phyloP scores from a whole-genome alignment of 345 rosid species.

The Rhodomyrtus tomentosa region DNA sequence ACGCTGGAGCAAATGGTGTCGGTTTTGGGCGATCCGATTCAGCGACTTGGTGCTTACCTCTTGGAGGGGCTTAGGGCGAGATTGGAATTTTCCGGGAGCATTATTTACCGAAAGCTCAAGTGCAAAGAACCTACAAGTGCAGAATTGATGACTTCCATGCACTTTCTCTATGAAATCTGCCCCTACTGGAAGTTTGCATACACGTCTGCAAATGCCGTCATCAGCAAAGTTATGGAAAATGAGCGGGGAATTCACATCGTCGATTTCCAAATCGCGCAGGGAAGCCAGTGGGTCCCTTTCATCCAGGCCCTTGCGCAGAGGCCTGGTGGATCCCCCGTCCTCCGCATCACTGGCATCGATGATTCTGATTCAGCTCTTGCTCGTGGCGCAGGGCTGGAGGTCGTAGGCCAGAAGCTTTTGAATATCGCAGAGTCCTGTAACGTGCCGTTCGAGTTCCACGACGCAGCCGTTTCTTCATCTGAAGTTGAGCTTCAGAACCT shows the following conservation, averaged over 20 bases:
- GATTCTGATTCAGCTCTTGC: constrained; percentile 1
- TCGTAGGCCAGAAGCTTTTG: not conserved
- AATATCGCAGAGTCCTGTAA: not conserved
- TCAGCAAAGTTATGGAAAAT: not conserved
- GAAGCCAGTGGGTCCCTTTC: constrained; percentile 3
- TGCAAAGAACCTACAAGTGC: not conserved
- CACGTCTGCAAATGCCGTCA: not conserved
- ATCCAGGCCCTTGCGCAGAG: not conserved
- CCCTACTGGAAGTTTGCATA: constrained; percentile 6
- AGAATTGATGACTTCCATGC: constrained; percentile 4
- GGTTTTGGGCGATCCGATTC: not conserved
- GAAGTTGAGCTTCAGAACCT: not conserved
- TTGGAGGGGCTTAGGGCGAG: constrained; percentile 5
- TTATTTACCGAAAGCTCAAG: not conserved
- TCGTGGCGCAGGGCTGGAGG: constrained; percentile 1
- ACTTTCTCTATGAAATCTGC: not conserved
- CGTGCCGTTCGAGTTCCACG: constrained; percentile 4
- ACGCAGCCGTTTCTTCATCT: not conserved
- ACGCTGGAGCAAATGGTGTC: constrained; percentile 4
- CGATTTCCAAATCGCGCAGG: constrained; percentile 3
- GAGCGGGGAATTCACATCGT: not conserved
- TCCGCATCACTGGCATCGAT: constrained; percentile 2
- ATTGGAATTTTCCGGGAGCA: not conserved
- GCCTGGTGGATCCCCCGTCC: constrained; percentile 1
- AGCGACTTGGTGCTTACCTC: constrained; percentile 4